A percentile compares a stretch with the other conserved stretches of the same genome.
These are phyloP conservation scores for Cladosporium phlei DNA, from an alignment of 2,329 filamentous ascomycete species.

Conservation along the genomic window DNA sequence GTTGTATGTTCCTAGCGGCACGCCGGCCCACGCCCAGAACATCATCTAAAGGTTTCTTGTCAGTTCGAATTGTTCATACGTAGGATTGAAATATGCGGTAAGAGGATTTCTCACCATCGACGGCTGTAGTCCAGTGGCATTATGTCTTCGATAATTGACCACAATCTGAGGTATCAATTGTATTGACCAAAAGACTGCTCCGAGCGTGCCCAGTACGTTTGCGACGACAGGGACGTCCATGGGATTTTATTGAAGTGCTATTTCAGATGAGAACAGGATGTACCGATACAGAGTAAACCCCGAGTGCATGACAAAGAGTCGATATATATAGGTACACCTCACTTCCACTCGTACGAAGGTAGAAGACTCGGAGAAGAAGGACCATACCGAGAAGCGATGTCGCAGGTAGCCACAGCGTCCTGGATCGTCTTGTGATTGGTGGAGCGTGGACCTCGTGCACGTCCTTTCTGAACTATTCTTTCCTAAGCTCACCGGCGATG, in stretches of 20 bases:
- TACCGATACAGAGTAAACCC: too few relatives aligned
- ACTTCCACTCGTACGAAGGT: not conserved
- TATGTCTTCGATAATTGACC: conserved; percentile 62
- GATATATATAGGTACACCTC: not conserved
- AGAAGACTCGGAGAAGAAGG: too few relatives aligned
- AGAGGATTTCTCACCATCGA: conserved; percentile 46
- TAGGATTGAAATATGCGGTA: not conserved
- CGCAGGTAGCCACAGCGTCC: too few relatives aligned
- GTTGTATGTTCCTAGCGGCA: conserved; percentile 61
- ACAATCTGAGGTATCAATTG: conserved; percentile 66
- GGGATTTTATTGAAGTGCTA: not conserved
- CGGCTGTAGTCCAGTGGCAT: conserved; percentile 60
- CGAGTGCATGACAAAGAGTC: not conserved
- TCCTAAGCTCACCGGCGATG: too few relatives aligned
- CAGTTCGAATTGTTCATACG: too few relatives aligned
- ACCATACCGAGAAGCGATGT: too few relatives aligned
- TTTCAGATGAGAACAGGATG: too few relatives aligned
- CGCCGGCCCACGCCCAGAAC: conserved; percentile 63
- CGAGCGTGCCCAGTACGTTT: conserved; percentile 56
- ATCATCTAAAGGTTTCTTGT: conserved; percentile 49
- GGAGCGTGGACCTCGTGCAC: not conserved
- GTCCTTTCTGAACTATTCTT: too few relatives aligned
- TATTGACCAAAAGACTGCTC: conserved; percentile 63
- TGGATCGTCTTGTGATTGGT: not conserved
- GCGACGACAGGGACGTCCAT: conserved; percentile 55